A percentile compares a stretch with the other conserved stretches of the same genome.
These are phyloP conservation scores for Mycena epipterygia DNA, from an alignment of 768 basidiomycete genomes.

Conservation along the genomic window DNA sequence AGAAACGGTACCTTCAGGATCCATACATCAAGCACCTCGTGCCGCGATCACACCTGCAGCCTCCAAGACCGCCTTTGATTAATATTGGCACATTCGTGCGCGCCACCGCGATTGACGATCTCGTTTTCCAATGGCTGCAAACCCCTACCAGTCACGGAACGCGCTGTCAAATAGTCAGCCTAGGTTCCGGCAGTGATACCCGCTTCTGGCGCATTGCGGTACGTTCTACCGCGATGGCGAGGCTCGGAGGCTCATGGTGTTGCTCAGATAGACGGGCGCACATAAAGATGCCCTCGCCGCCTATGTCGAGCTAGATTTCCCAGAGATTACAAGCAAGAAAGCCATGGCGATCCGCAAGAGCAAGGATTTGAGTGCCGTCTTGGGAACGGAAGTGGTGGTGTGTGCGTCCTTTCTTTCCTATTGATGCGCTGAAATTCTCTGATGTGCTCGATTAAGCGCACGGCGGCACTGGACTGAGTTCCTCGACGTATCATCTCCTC, in stretches of 20 bases:
- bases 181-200: slow-evolving; percentile 97
- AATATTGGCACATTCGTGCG: slow-evolving; percentile 95
- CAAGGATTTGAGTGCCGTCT: slow-evolving; percentile 62
- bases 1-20: slow-evolving; percentile 84
- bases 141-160: slow-evolving; percentile 57
- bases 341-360: slow-evolving; percentile 83
- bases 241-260: slow-evolving; percentile 21
- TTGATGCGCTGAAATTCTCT: neutral
- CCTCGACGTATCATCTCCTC: slow-evolving; percentile 76
- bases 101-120: slow-evolving; percentile 81
- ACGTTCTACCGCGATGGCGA: slow-evolving; percentile 49
- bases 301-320: slow-evolving; percentile 94
- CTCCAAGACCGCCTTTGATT: slow-evolving; percentile 87
- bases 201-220: slow-evolving; percentile 94
- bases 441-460: slow-evolving; percentile 54
- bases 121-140: slow-evolving; percentile 77
- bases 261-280: slow-evolving; percentile 67
- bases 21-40: slow-evolving; percentile 79
- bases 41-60: slow-evolving; percentile 71
- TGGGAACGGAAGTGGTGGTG: slow-evolving; percentile 64
- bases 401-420: slow-evolving; percentile 49
- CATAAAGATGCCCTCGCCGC: slow-evolving; percentile 61
- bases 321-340: slow-evolving; percentile 87
- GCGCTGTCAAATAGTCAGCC: slow-evolving; percentile 88
- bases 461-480: slow-evolving; percentile 72